A percentile compares a stretch with the other conserved stretches of the same genome.
Conservation (phyloP, 2,329 filamentous ascomycete genomes). For the Colletotrichum sp. region DNA sequence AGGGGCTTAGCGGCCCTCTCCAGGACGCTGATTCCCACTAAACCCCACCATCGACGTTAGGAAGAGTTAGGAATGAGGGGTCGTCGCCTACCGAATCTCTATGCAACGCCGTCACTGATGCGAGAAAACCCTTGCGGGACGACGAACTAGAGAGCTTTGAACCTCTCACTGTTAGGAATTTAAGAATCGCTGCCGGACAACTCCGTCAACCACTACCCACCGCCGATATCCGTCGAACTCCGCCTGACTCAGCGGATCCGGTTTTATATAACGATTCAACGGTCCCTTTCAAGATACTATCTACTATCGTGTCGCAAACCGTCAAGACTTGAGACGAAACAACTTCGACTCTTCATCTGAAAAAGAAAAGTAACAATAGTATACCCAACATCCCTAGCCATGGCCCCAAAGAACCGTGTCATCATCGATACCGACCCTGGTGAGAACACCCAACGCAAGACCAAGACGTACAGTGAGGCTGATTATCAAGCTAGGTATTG, state of each 20-base stretch:
- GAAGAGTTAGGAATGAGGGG: conserved; percentile 1
- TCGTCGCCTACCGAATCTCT: neutral
- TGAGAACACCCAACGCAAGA: conserved; percentile 37
- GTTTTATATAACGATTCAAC: neutral
- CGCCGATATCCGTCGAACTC: conserved; percentile 9
- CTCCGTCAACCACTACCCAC: conserved; percentile 8
- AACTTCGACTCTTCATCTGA: neutral
- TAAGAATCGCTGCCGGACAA: neutral
- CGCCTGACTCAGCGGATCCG: conserved; percentile 4
- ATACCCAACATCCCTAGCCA: conserved; percentile 32
- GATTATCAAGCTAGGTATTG: conserved; percentile 64
- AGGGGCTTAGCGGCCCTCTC: conserved; percentile 7
- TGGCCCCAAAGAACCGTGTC: conserved; percentile 75
- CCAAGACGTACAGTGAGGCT: neutral
- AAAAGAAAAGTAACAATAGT: neutral
- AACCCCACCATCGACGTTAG: conserved; percentile 12
- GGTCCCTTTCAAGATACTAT: neutral
- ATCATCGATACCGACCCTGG: conserved; percentile 97
- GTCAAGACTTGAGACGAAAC: neutral
- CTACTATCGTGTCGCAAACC: neutral
- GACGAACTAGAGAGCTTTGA: neutral
- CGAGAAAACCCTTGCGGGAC: neutral
- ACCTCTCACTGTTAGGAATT: neutral
- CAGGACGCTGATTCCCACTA: neutral
- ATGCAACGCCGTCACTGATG: neutral